These are phyloP conservation scores for Lasiodiplodia hormozganensis DNA, from an alignment of 2,329 filamentous ascomycete genomes.

Conservation along the genomic window DNA sequence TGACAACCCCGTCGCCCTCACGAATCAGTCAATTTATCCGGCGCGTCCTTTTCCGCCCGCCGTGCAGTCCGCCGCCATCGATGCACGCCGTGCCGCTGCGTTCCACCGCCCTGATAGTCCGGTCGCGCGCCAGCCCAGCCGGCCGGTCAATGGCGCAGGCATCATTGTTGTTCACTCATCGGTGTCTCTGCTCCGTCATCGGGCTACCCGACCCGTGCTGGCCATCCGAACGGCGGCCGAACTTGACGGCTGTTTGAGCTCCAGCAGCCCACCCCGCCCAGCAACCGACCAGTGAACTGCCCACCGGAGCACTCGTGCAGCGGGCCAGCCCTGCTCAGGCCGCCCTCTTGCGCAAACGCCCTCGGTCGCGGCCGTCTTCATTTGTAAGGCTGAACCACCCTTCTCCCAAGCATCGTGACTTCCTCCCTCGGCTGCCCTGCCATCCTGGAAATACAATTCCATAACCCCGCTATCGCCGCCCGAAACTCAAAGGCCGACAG, in stretches of 20 bases:
- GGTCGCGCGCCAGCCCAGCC: background rate
- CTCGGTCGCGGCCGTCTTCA: constrained; percentile 9
- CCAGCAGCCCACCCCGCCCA: constrained; percentile 9
- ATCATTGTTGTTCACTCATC: constrained; percentile 1
- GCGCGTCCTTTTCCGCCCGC: constrained; percentile 18
- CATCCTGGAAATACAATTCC: constrained; percentile 13
- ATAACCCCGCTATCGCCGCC: constrained; percentile 24
- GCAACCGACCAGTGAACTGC: constrained; percentile 13
- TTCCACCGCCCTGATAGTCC: background rate
- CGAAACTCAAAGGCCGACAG: constrained; percentile 4
- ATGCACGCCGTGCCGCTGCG: constrained; percentile 2
- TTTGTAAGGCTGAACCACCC: constrained; percentile 14
- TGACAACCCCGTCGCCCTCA: constrained; percentile 19
- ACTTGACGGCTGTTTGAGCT: constrained; percentile 21
- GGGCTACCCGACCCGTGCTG: constrained; percentile 8
- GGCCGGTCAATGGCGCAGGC: background rate
- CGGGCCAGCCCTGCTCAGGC: constrained; percentile 12
- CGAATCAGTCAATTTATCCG: constrained; percentile 24
- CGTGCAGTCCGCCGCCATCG: background rate
- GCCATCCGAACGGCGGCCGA: constrained; percentile 23
- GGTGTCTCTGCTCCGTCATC: constrained; percentile 20
- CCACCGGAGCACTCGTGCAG: constrained; percentile 22
- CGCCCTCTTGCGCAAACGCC: constrained; percentile 2
- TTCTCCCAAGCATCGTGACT: background rate
- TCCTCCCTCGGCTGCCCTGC: background rate